Evolutionary conservation across 2,329 filamentous ascomycete genomes (phyloP).

Genomic region (Sclerotinia nivalis): DNA sequence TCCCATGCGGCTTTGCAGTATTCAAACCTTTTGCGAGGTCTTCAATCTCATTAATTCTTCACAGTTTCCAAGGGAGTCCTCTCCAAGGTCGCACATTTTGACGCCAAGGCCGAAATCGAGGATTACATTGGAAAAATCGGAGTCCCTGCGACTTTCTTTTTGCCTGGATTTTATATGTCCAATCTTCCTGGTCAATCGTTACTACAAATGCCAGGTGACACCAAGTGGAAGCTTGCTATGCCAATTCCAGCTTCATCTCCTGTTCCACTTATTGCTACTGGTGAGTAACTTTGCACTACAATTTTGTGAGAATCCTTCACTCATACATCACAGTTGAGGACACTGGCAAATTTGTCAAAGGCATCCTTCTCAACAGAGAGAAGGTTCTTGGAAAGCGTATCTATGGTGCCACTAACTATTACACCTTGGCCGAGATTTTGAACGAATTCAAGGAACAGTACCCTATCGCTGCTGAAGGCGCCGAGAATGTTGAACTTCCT

Average conservation of each 20-base stretch:
- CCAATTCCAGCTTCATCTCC: conserved; percentile 38
- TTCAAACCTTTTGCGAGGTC: not conserved
- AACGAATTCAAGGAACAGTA: conserved; percentile 46
- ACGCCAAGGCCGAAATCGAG: conserved; percentile 45
- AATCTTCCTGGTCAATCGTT: conserved; percentile 44
- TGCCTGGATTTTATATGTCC: conserved; percentile 54
- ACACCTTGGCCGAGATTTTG: conserved; percentile 46
- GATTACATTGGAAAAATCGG: conserved; percentile 42
- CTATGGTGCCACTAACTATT: conserved; percentile 47
- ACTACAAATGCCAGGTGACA: conserved; percentile 35
- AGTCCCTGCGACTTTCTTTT: conserved; percentile 51
- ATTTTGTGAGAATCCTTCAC: not conserved
- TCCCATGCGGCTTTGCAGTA: not conserved
- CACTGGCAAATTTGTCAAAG: conserved; percentile 42
- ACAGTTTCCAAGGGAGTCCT: conserved; percentile 47
- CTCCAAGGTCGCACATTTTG: conserved; percentile 44
- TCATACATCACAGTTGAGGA: conserved; percentile 33
- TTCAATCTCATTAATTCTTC: not conserved
- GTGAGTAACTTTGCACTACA: not conserved
- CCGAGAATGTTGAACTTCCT: conserved; percentile 43
- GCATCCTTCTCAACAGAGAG: conserved; percentile 41
- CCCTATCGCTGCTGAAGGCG: conserved; percentile 45
- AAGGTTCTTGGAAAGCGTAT: conserved; percentile 48
- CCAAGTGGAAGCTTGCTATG: conserved; percentile 38
- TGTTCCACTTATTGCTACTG: conserved; percentile 42